A percentile compares a stretch with the other conserved stretches of the same genome.
Conservation (phyloP, 768 basidiomycete species). For the Suillus americanus region DNA sequence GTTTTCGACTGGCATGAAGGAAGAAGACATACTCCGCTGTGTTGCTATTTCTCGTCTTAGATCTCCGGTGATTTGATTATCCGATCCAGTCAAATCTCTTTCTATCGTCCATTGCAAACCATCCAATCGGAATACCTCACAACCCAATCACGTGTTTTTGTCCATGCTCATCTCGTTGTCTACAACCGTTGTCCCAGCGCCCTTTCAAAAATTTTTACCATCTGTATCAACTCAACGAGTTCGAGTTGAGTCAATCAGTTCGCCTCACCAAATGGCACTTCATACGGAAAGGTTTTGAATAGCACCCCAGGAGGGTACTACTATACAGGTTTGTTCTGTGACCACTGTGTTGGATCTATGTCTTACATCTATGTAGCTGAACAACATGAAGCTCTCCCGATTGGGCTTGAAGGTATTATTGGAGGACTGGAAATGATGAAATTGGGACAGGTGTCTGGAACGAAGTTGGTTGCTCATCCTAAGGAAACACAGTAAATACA, state of each 20-base stretch:
- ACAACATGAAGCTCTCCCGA: slow-evolving; percentile 39
- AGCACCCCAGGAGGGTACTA: slow-evolving; percentile 19
- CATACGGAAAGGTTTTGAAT: slow-evolving; percentile 21
- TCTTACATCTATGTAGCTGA: slow-evolving; percentile 33
- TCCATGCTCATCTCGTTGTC: too few relatives aligned
- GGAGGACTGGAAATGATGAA: slow-evolving; percentile 37
- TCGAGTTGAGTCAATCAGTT: too few relatives aligned
- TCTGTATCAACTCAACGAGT: too few relatives aligned
- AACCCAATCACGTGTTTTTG: too few relatives aligned
- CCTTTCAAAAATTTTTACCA: too few relatives aligned
- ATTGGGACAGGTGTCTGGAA: slow-evolving; percentile 37
- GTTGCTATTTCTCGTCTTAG: neutral
- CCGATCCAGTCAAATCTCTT: too few relatives aligned
- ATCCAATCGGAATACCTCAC: too few relatives aligned
- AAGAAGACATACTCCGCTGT: slow-evolving; percentile 12
- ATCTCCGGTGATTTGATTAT: neutral
- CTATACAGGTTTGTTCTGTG: slow-evolving; percentile 22
- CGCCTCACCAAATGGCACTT: too few relatives aligned
- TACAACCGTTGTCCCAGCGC: too few relatives aligned
- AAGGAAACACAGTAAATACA: slow-evolving; percentile 31
- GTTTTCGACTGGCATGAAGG: slow-evolving; percentile 24
- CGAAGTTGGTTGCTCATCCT: slow-evolving; percentile 44
- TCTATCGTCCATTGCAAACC: too few relatives aligned
- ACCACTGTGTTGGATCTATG: neutral
- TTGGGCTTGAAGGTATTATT: slow-evolving; percentile 39